Evolutionary conservation across 2,329 filamentous ascomycete genomes (phyloP), one percentile per base, ranked within the genome.

Genomic region (Colletotrichum acutatum): DNA sequence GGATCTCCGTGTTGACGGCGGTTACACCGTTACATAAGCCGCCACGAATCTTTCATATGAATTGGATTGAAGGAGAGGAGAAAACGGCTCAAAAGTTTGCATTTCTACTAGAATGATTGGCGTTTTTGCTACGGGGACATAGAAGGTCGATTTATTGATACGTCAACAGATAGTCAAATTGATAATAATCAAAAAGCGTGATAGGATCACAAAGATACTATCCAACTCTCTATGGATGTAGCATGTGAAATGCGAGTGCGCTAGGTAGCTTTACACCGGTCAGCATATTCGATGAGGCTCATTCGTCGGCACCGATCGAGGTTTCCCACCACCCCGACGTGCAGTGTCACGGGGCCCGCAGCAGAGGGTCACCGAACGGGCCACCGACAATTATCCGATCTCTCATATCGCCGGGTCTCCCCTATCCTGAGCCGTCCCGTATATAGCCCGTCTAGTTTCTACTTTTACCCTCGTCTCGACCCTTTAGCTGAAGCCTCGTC

Each of bases 1-100:
- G 1, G 94, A 97, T 77, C 86, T 97, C 76, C 89, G 94, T 32
- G 94, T 97, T 49, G 95, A 97, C 77, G 95, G 95, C 72, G 94
- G 94, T n/a, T 97, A 95, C 84, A 95, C 94, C n/a, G 85, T 94
- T 75, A 95, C 92, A 71, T 95, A 89, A 76, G 42, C 7, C 42
- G 28, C 22, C 22, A 22, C 22, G n/a, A 12, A 8, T 9, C 12
- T 9, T 14, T 14, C 0, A 52, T 9, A 4, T 54, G 14, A 42
- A 24, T 3, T 24, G 34, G 65, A 4, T 19, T 28, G 14, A 49
- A 46, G 22, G 26, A 2, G 9, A 19, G 22, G 5, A 56, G 16
- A n/a, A 28, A 28, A 42, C 32, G 19, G n/a, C 53, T 42, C 19
- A 37, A 65, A 70, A 61, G 32, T 32, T 0, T 30, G 34, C 30